Conservation (phyloP, 1,284 basidiomycete genomes). For the Puccinia brachypodii region DNA sequence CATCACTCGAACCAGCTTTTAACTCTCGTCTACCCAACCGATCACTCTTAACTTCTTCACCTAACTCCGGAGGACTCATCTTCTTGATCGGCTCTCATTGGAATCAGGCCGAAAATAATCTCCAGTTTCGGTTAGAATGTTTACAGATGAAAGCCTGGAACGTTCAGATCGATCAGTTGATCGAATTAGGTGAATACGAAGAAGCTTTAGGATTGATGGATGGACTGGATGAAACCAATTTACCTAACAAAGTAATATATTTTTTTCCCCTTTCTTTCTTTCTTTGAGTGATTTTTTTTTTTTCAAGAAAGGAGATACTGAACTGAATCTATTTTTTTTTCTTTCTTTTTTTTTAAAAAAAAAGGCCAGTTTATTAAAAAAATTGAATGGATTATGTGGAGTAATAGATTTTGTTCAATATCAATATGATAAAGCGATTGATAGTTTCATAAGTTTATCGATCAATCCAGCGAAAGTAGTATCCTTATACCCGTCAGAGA, state of each 20-base stretch:
- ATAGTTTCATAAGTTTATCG: constrained; percentile 82
- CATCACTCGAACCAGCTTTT: constrained; percentile 58
- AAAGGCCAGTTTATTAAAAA: constrained; percentile 52
- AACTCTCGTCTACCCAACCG: background rate
- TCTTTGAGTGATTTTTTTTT: background rate
- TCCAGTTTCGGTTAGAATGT: constrained; percentile 77
- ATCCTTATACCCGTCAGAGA: constrained; percentile 76
- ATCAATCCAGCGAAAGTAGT: constrained; percentile 91
- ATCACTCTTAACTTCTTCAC: constrained; percentile 56
- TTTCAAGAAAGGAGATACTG: background rate
- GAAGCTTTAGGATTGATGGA: constrained; percentile 81
- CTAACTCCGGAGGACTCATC: constrained; percentile 60
- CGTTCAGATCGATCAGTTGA: constrained; percentile 80
- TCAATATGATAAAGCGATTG: constrained; percentile 74
- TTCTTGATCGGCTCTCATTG: constrained; percentile 74
- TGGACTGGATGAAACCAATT: constrained; percentile 65
- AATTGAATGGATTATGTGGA: constrained; percentile 64
- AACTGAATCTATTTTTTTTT: background rate
- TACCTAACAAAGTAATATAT: constrained; percentile 68
- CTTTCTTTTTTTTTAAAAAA: background rate
- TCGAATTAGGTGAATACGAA: constrained; percentile 69
- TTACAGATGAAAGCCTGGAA: constrained; percentile 72
- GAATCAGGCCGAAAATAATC: constrained; percentile 63
- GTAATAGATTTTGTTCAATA: constrained; percentile 71
- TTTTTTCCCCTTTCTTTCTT: background rate